Base-by-base conservation (phyloP, 192 early-diverging fungal genomes). In the Coemansia sp. region DNA sequence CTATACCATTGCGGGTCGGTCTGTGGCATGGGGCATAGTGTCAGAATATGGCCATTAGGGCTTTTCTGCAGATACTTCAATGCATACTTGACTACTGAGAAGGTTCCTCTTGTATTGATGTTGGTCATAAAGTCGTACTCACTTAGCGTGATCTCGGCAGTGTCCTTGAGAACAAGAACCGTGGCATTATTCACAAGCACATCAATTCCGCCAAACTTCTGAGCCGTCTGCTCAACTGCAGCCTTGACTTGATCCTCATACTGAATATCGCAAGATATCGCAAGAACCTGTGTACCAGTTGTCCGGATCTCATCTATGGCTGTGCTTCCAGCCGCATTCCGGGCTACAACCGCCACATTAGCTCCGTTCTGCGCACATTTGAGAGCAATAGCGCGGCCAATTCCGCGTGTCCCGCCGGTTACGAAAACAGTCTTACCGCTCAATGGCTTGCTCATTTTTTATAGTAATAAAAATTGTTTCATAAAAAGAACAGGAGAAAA, bases 151-250 rank as follows among this genome's bases (percentile, higher is more conserved):
- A 88, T 87, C 15, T 73, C 70, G 47, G 71, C 61, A 0, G 88
- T 90, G 48, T 78, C 66, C 32, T 86, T 92, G 41, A 92, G 77
- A 19, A 85, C 86, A 64, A 94, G 90, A 1, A 88, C 88, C 6
- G 87, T 85, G 0, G 92, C 83, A 61, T 89, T 86, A 72, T 91
- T 94, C 69, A 92, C 88, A 39, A 94, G 74, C 49, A 94, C 88
- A 66, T 94, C 92, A 65, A 94, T 89, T 8, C 89, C 89, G 39
- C 90, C 91, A 86, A 94, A 92, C 55, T 73, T 73, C 9, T 69
- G 45, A 1, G 82, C 89, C 3, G 88, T 85, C 62, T 85, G 71
- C 13, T 77, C 73, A 58, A 94, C 83, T 5, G 89, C 91, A 5
- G 66, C 78, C 55, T 85, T 64, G 41, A 93, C 84, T 41, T 91